Conservation (phyloP, 2,329 filamentous ascomycete species). For the Anisogramma anomala region DNA sequence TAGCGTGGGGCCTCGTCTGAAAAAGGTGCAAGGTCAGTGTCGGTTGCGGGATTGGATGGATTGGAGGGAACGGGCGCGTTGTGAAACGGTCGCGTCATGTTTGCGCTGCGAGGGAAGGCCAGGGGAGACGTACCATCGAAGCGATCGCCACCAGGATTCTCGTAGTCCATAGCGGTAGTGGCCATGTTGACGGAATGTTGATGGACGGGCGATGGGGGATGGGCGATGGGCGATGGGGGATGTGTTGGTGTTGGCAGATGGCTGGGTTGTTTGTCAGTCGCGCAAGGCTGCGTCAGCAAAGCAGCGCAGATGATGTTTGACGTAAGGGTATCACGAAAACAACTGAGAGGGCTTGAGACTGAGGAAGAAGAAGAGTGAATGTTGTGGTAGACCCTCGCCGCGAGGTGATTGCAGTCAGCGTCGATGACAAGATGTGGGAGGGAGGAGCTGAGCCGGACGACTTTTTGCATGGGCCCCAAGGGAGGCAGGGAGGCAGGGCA, state of each 20-base stretch:
- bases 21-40: conserved; percentile 2
- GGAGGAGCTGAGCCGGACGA: too few relatives aligned
- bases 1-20: conserved; percentile 54
- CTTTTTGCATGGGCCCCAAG: too few relatives aligned
- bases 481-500: too few relatives aligned
- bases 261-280: neutral
- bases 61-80: neutral
- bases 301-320: neutral
- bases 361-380: conserved; percentile 43
- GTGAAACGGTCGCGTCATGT: neutral
- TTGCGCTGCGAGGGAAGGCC: conserved; percentile 7
- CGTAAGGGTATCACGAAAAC: neutral
- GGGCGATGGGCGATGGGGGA: neutral
- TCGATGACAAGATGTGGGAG: too few relatives aligned
- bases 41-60: neutral
- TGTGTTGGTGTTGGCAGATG: neutral
- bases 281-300: neutral
- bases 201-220: neutral
- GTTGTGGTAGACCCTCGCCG: conserved; percentile 61
- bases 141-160: conserved; percentile 54
- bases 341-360: neutral
- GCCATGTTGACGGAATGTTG: conserved; percentile 35
- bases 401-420: too few relatives aligned
- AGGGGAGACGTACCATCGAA: conserved; percentile 48
- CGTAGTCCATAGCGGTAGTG: conserved; percentile 59